Percentiles rank a stretch among this genome's conserved stretches.
These are phyloP conservation scores for Geoglossum glabrum DNA, from an alignment of 495 filamentous ascomycete genomes.

Conservation along the genomic window DNA sequence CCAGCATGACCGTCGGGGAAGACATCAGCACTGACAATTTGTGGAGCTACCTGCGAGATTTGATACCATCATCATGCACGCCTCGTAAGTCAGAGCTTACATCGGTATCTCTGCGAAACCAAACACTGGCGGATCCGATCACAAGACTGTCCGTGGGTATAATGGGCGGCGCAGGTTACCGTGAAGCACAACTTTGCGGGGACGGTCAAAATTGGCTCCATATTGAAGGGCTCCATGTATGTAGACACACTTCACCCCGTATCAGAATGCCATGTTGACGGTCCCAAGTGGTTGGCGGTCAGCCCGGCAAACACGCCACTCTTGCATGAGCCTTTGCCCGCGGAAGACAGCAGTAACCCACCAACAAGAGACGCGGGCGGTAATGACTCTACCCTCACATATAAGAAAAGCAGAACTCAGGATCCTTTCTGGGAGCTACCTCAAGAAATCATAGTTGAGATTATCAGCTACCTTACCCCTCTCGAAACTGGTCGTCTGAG, in stretches of 20 bases:
- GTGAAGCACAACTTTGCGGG: slow-evolving; percentile 16
- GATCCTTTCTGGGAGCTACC: slow-evolving; percentile 15
- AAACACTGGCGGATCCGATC: neutral
- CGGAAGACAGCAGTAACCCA: too few relatives aligned
- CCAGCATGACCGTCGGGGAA: slow-evolving; percentile 8
- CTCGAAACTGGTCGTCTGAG: slow-evolving; percentile 16
- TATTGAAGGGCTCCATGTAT: slow-evolving; percentile 17
- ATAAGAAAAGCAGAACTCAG: neutral
- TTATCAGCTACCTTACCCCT: slow-evolving; percentile 14
- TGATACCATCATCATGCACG: slow-evolving; percentile 7
- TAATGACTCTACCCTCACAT: neutral
- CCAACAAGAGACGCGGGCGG: neutral
- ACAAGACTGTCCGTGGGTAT: neutral
- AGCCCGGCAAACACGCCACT: neutral
- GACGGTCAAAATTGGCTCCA: slow-evolving; percentile 19
- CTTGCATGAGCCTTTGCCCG: neutral
- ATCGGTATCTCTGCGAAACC: neutral
- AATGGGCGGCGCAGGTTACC: slow-evolving; percentile 16
- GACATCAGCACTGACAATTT: slow-evolving; percentile 9
- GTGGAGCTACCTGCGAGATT: slow-evolving; percentile 16
- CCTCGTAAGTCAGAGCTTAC: neutral
- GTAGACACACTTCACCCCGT: slow-evolving; percentile 1
- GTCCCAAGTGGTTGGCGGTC: neutral
- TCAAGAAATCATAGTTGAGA: slow-evolving; percentile 13
- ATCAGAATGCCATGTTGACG: neutral